Percentiles rank a stretch among this genome's conserved stretches.
Conservation (phyloP, 2,329 filamentous ascomycete genomes). For the Alternaria brassicicola region DNA sequence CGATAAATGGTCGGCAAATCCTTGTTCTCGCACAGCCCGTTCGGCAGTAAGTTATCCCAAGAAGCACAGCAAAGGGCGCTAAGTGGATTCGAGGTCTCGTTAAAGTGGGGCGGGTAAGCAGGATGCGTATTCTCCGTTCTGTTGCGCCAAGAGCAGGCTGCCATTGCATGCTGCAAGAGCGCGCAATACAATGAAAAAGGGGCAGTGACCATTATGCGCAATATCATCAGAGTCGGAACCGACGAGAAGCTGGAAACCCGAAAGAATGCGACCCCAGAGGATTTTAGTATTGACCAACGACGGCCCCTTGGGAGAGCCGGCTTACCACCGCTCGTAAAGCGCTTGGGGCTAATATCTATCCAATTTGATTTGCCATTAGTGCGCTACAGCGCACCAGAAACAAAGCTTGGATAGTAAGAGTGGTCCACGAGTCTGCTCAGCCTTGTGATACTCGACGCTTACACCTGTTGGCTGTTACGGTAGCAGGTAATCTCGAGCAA, state of each 20-base stretch:
- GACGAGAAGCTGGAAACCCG: background rate
- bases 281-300: background rate
- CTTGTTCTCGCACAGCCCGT: background rate
- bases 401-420: background rate
- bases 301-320: background rate
- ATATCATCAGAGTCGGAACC: background rate
- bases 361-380: background rate
- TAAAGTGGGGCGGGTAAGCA: background rate
- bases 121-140: background rate
- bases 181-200: background rate
- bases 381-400: background rate
- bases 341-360: background rate
- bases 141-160: slow-evolving; percentile 1
- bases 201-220: too few relatives aligned
- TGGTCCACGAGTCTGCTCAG: background rate
- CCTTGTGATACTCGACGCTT: background rate
- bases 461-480: background rate
- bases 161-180: background rate
- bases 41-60: background rate
- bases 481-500: background rate
- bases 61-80: background rate
- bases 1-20: background rate
- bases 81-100: background rate
- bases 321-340: background rate
- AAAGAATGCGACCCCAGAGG: background rate